Percentiles rank a stretch among this genome's conserved stretches.
Conservation (phyloP, 1,139 yeast genomes). For the Geotrichum aggregatum region DNA sequence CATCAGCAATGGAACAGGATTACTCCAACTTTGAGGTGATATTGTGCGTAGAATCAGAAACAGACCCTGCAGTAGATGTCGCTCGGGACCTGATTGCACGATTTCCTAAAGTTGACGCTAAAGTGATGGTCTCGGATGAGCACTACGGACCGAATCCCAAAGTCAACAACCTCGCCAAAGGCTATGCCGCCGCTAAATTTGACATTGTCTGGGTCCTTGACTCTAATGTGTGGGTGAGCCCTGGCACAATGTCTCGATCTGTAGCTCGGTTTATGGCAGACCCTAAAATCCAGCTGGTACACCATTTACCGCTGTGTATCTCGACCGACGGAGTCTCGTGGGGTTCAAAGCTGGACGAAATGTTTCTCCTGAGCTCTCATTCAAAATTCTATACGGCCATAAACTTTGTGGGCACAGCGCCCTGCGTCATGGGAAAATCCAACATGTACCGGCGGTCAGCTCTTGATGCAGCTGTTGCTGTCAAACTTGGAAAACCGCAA, state of each 20-base stretch:
- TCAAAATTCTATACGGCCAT: constrained; percentile 78
- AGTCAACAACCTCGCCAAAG: constrained; percentile 78
- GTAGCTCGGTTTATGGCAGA: constrained; percentile 45
- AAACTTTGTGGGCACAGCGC: constrained; percentile 70
- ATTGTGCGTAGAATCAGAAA: constrained; percentile 64
- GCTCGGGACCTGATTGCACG: constrained; percentile 49
- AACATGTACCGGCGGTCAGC: constrained; percentile 70
- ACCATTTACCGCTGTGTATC: constrained; percentile 71
- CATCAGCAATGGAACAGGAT: constrained; percentile 62
- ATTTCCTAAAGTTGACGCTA: constrained; percentile 58
- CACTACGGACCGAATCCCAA: constrained; percentile 83
- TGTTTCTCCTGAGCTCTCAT: constrained; percentile 79
- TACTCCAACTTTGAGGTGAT: constrained; percentile 71
- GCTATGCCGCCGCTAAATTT: constrained; percentile 60
- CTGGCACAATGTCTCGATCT: constrained; percentile 63
- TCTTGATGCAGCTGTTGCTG: constrained; percentile 56
- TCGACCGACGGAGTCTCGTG: constrained; percentile 40
- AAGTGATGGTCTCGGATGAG: constrained; percentile 46
- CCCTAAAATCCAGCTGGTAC: constrained; percentile 56
- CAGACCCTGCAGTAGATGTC: constrained; percentile 64
- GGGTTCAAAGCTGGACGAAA: constrained; percentile 76
- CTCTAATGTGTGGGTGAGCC: constrained; percentile 76
- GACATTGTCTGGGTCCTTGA: constrained; percentile 87
- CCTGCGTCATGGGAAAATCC: constrained; percentile 89
- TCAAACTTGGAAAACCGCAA: not conserved